Evolutionary conservation across 306 rosid species (phyloP), one percentile per base, ranked within the genome.

Genomic region (Corylus heterophylla): DNA sequence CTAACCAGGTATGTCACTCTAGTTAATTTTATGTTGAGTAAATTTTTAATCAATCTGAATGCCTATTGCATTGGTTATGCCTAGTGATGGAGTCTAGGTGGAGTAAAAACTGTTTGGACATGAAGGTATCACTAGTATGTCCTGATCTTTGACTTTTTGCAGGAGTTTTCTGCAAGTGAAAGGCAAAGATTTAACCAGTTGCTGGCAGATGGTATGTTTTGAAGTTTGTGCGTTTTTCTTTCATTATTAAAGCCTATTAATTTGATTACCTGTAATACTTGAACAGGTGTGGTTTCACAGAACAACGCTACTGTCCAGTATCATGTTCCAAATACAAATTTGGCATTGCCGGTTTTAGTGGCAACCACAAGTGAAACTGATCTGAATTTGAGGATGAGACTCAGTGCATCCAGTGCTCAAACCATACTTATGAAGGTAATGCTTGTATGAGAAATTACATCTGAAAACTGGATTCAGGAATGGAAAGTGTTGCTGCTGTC

Each of bases 131-230:
- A 39, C 44, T 39, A 39, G 44, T 39, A 39, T 39, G 44, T 31
- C 35, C 35, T 12, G 45, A 16, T 17, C 37, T 17, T 16, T 73
- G 4, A 54, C 75, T 83, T 74, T 76, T 62, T 69, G 68, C 84
- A 87, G 92, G 80, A 76, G 61, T 52, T 74, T 72, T 68, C 82
- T 77, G 59, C 79, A 45, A 64, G 81, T 51, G 69, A 64, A 74
- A 64, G 69, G 80, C 81, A 69, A 51, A 55, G 76, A 64, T 51
- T 54, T 59, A 68, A 81, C 29, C 59, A 54, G 82, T 54, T 74
- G 58, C 80, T 50, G 78, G 81, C 29, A 81, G 81, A 86, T 78
- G 86, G 92, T 88, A 35, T 31, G 82, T 37, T n/a, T 55, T 58
- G 80, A 77, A 76, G 76, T 45, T 80, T 68, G 52, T 47, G 42